These are phyloP conservation scores for Kwoniella pini DNA, from an alignment of 768 basidiomycete species.

Conservation along the genomic window DNA sequence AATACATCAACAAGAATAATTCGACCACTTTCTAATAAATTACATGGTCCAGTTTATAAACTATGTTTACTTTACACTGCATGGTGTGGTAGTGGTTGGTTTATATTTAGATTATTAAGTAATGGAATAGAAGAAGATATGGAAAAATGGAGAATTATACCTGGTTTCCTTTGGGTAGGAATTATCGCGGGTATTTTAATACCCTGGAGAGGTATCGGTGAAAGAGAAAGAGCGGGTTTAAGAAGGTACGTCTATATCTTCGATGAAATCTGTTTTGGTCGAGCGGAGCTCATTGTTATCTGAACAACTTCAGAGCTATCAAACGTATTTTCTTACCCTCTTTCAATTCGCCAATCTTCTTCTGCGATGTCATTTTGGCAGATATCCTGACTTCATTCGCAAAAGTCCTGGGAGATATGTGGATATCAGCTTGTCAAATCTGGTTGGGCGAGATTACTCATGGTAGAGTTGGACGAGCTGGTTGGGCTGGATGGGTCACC, in stretches of 20 bases:
- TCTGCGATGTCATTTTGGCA: constrained; percentile 89
- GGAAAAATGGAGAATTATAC: constrained; percentile 65
- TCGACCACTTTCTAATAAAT: constrained; percentile 29
- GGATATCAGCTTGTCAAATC: constrained; percentile 85
- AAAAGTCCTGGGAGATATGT: constrained; percentile 91
- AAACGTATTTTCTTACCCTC: constrained; percentile 74
- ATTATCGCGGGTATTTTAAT: constrained; percentile 64
- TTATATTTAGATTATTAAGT: constrained; percentile 65
- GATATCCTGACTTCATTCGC: constrained; percentile 96
- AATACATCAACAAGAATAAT: not conserved
- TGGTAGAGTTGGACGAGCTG: constrained; percentile 64
- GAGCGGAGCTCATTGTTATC: not conserved
- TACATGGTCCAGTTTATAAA: constrained; percentile 60
- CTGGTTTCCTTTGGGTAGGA: constrained; percentile 66
- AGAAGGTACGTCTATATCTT: constrained; percentile 64
- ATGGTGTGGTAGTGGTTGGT: constrained; percentile 71
- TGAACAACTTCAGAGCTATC: constrained; percentile 61
- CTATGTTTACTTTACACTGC: constrained; percentile 65
- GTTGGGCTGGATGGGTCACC: constrained; percentile 71
- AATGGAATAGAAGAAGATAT: constrained; percentile 64
- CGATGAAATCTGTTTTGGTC: not conserved
- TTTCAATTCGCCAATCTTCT: constrained; percentile 66
- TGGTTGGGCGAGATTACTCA: constrained; percentile 77
- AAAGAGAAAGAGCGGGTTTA: constrained; percentile 73
- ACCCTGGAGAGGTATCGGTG: constrained; percentile 67